Evolutionary conservation across 78 protist species (phyloP).

Genomic region (Protostelium mycophagum): DNA sequence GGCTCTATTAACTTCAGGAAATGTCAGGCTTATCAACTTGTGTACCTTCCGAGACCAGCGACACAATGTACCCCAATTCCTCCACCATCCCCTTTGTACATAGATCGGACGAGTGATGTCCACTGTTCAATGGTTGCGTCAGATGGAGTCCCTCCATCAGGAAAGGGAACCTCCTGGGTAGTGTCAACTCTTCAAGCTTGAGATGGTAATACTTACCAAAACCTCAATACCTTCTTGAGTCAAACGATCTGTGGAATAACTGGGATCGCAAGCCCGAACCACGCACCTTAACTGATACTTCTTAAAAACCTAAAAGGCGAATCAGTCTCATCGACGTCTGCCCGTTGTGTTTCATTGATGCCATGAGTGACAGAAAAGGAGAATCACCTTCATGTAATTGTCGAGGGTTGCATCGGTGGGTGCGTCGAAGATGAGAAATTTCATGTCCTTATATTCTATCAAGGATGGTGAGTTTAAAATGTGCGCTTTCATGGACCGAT

Average conservation of each 20-base stretch:
- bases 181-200: background rate
- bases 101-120: background rate
- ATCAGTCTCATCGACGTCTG: background rate
- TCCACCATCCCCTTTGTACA: conserved; percentile 26
- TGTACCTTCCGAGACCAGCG: conserved; percentile 54
- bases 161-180: conserved; percentile 55
- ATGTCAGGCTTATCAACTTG: background rate
- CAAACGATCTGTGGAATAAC: conserved; percentile 45
- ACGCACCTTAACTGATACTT: conserved; percentile 34
- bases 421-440: conserved; percentile 70
- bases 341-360: no score
- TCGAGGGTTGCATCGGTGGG: conserved; percentile 61
- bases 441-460: no score
- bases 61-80: conserved; percentile 66
- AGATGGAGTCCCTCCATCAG: conserved; percentile 67
- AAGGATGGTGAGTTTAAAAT: no score
- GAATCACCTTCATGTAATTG: conserved; percentile 41
- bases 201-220: conserved; percentile 19
- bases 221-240: conserved; percentile 32
- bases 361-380: background rate
- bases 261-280: conserved; percentile 75
- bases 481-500: no score
- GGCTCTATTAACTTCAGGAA: conserved; percentile 26
- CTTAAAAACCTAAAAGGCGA: conserved; percentile 55
- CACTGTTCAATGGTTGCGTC: conserved; percentile 36